Base-by-base conservation (phyloP, 129 eudicot genomes). In the Rutidosis leptorrhynchoides region DNA sequence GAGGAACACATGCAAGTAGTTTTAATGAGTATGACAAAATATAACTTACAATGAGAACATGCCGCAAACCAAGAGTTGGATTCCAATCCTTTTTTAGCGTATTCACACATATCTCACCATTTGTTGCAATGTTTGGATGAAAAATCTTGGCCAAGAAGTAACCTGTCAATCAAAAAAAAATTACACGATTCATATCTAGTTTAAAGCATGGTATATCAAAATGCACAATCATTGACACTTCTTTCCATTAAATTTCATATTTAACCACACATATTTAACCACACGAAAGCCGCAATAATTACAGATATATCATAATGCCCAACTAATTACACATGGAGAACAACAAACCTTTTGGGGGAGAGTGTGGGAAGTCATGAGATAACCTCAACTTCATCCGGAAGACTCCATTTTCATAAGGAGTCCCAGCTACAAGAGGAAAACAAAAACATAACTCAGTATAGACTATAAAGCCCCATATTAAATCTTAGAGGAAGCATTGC, bases 41-140 rank as follows among this genome's bases (percentile, higher is more conserved):
- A 42, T 21, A 25, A 74, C 92, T 78, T 80, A 93, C 99, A 53
- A 84, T 68, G 55, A 93, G 85, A 51, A 93, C 95, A 79, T 93
- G 99, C 0, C 99, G 87, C 71, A 93, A 65, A 30, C 99, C 96
- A 49, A 93, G 92, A 67, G 75, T 93, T 14, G 99, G 99, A 53
- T 77, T 89, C 99, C 99, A 93, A 79, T 93, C 99, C 75, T 63
- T 84, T 79, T 94, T 89, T 85, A 94, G 66, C 7, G 99, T 87
- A 83, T 94, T 94, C 21, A 94, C 99, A 69, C 99, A 94, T 70
- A 94, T 94, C 71, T 94, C 99, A 56, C 99, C 99, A 49, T 80
- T 83, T 46, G 74, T 69, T 45, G 99, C 87, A 42, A 94, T 81
- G 78, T 89, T 94, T 32, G 97, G 99, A 73, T 94, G 95, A 83